These are phyloP conservation scores for Dactylella cylindrospora DNA, from an alignment of 2,329 filamentous ascomycete species.

Conservation along the genomic window DNA sequence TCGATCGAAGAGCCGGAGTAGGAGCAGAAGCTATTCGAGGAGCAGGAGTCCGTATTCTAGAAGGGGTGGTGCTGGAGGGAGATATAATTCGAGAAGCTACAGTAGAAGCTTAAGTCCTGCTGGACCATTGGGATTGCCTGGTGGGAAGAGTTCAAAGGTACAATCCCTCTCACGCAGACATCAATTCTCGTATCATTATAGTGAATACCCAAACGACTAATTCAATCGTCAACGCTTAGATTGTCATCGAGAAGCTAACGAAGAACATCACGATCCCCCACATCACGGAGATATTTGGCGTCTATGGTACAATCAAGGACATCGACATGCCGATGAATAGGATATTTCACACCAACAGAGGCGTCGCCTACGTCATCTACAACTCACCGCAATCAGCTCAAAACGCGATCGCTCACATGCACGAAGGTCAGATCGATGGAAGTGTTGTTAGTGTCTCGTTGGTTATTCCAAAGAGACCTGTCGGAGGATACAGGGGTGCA, in stretches of 20 bases:
- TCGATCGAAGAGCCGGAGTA: constrained; percentile 9
- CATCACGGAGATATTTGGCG: constrained; percentile 85
- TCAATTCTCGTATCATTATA: background rate
- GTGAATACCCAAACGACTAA: background rate
- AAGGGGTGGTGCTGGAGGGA: constrained; percentile 2
- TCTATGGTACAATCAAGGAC: constrained; percentile 81
- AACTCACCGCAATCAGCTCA: constrained; percentile 76
- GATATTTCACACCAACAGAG: constrained; percentile 81
- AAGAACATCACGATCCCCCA: constrained; percentile 92
- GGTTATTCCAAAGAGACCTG: constrained; percentile 73
- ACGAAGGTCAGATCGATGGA: constrained; percentile 91
- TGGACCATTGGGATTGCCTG: constrained; percentile 32
- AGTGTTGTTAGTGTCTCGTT: constrained; percentile 82
- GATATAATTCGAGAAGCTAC: constrained; percentile 23
- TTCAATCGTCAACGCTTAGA: constrained; percentile 60
- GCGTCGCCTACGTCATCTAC: constrained; percentile 90
- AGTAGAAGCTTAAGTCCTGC: constrained; percentile 40
- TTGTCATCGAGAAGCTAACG: constrained; percentile 92
- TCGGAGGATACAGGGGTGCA: constrained; percentile 43
- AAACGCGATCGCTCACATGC: constrained; percentile 90
- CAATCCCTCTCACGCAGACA: background rate
- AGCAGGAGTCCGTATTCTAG: constrained; percentile 24
- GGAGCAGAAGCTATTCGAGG: constrained; percentile 22
- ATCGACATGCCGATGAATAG: constrained; percentile 88
- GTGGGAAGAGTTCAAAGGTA: constrained; percentile 40